Percentiles rank a stretch among this genome's conserved stretches.
phyloP scores from a whole-genome alignment of 306 rosid genomes.

The Adenanthera pavonina region DNA sequence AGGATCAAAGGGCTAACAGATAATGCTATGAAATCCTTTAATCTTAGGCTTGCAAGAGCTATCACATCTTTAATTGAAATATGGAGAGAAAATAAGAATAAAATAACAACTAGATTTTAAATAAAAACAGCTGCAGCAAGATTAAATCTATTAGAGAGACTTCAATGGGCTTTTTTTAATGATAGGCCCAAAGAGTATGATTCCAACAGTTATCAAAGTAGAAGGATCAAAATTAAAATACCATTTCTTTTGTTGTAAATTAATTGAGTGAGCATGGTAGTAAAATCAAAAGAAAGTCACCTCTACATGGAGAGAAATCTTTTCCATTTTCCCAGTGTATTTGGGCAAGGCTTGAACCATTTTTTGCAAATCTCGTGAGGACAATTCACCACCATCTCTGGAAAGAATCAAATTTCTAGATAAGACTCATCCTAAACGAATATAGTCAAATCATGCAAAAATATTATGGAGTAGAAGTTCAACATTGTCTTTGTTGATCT shows the following conservation, averaged over 20 bases:
- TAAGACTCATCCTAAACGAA: conserved; percentile 19
- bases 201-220: conserved; percentile 27
- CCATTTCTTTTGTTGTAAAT: neutral
- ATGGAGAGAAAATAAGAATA: too few species aligned
- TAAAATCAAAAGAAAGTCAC: conserved; percentile 50
- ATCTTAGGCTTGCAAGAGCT: too few species aligned
- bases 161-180: too few species aligned
- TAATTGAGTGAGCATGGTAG: conserved; percentile 3
- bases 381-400: conserved; percentile 85
- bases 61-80: too few species aligned
- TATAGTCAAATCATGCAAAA: neutral
- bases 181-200: too few species aligned
- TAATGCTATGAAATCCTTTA: too few species aligned
- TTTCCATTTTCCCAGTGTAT: conserved; percentile 90
- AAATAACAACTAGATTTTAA: too few species aligned
- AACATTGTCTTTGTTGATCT: neutral
- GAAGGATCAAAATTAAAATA: conserved; percentile 36
- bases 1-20: too few species aligned
- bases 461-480: neutral
- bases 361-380: conserved; percentile 93
- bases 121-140: too few species aligned
- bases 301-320: conserved; percentile 95
- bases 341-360: conserved; percentile 99
- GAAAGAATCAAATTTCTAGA: conserved; percentile 40
- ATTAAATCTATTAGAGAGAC: too few species aligned